Evolutionary conservation across 495 filamentous ascomycete genomes (phyloP).

Genomic region (Penicillium egyptiacum): DNA sequence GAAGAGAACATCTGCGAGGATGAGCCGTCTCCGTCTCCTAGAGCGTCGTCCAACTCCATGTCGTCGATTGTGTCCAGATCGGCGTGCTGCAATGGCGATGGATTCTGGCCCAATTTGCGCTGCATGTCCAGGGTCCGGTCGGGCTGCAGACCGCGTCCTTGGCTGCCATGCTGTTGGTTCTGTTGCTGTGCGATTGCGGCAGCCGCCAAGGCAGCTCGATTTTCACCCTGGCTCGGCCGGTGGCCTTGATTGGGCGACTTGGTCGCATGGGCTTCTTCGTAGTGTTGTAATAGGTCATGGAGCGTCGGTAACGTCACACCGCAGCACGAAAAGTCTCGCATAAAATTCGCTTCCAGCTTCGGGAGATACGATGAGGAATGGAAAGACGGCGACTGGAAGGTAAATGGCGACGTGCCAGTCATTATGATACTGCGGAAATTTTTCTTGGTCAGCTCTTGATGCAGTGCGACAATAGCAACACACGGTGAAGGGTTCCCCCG

Average conservation of each 20-base stretch:
- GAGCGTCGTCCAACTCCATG: constrained; percentile 94
- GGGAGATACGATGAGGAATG: constrained; percentile 98
- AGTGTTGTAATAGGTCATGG: constrained; percentile 94
- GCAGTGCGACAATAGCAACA: constrained; percentile 25
- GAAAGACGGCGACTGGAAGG: constrained; percentile 87
- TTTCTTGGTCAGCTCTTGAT: constrained; percentile 30
- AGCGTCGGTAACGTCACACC: constrained; percentile 81
- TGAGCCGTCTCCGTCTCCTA: constrained; percentile 62
- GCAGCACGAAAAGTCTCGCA: constrained; percentile 95
- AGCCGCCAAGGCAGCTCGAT: constrained; percentile 57
- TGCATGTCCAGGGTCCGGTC: constrained; percentile 46
- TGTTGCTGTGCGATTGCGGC: constrained; percentile 57
- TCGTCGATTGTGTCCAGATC: constrained; percentile 89
- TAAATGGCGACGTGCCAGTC: constrained; percentile 91
- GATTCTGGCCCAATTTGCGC: constrained; percentile 45
- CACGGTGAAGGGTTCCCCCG: constrained; percentile 12
- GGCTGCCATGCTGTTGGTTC: constrained; percentile 50
- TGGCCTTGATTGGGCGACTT: constrained; percentile 59
- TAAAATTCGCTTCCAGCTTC: constrained; percentile 95
- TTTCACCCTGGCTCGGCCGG: constrained; percentile 54
- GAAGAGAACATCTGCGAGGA: constrained; percentile 59
- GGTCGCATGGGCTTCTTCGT: constrained; percentile 87
- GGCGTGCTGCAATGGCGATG: constrained; percentile 43
- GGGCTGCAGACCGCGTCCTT: constrained; percentile 41
- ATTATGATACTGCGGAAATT: constrained; percentile 75